These are phyloP conservation scores for Ailanthus altissimus DNA, from an alignment of 345 rosid species.

Conservation along the genomic window DNA sequence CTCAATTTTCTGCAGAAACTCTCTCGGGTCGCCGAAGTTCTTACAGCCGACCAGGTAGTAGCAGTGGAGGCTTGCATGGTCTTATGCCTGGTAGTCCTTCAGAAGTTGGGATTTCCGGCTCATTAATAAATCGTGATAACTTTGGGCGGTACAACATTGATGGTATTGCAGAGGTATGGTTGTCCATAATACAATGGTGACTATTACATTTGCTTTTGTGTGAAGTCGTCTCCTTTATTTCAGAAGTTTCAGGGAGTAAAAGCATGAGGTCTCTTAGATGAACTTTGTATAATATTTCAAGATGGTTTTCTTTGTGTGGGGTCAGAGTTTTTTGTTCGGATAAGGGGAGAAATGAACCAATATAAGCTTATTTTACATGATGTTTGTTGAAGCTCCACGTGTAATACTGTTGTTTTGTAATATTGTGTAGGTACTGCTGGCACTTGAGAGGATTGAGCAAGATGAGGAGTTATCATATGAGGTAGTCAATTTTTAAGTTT, in stretches of 20 bases:
- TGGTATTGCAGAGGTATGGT: slow-evolving; percentile 85
- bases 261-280: background rate
- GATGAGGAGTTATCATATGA: slow-evolving; percentile 81
- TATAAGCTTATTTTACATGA: background rate
- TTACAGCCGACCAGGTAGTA: slow-evolving; percentile 36
- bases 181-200: background rate
- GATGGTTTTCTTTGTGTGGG: background rate
- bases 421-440: slow-evolving; percentile 64
- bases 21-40: slow-evolving; percentile 28
- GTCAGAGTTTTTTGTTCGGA: background rate
- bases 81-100: slow-evolving; percentile 55
- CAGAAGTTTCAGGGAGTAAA: background rate
- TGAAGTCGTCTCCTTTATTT: background rate
- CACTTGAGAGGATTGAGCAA: slow-evolving; percentile 88
- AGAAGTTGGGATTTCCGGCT: slow-evolving; percentile 45
- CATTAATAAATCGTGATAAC: slow-evolving; percentile 51
- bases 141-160: slow-evolving; percentile 63
- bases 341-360: background rate
- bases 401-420: slow-evolving; percentile 15
- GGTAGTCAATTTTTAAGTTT: slow-evolving; percentile 43
- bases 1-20: slow-evolving; percentile 39
- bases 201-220: background rate
- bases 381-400: slow-evolving; percentile 6
- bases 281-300: background rate
- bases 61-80: slow-evolving; percentile 42